Base-by-base conservation (phyloP, 352 stramenopile species). In the Elongisporangium undulatum region DNA sequence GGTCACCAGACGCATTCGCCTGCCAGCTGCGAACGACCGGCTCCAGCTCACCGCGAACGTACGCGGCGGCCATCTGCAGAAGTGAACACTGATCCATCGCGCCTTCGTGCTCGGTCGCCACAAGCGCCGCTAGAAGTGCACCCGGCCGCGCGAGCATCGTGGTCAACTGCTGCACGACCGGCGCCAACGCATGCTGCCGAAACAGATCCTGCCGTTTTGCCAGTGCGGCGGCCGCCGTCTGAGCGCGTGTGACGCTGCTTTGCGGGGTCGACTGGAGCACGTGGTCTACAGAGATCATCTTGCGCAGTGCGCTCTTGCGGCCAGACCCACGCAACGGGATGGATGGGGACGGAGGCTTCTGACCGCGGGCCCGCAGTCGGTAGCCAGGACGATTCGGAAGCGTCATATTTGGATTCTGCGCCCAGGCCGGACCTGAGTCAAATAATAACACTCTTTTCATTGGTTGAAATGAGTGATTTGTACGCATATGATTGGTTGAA, bases 381-480 rank as follows among this genome's bases (percentile, higher is more conserved):
- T 76, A 75, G 56, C 67, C 73, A 26, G 41, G 55, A 54, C 73
- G 71, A 65, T 78, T 81, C 21, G 75, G 75, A 65, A 85, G 74
- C 52, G 75, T 85, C 75, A 85, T 85, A n/a, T 59, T 83, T 76
- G 58, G 55, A 69, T 57, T 71, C 23, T 74, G 67, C 58, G 56
- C 53, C 68, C 57, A 75, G 20, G 58, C 23, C 22, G 20, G 20
- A 26, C 49, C 20, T 9, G 22, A 26, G 49, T 53, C 49, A 53
- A 6, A 53, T 53, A 17, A 13, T 6, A 17, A 9, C 49, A 53
- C 19, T 53, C 20, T 22, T 17, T 16, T 26, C 10, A 26, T 53
- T 22, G 49, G 22, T 16, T 15, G 22, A 53, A 53, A 53, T 53
- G 3, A 17, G 1, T 16, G 22, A 22, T 17, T 53, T 22, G 2